Evolutionary conservation across 805 yeast genomes (phyloP), one percentile per base, ranked within the genome.

Genomic region (Myxozyma kluyveri): DNA sequence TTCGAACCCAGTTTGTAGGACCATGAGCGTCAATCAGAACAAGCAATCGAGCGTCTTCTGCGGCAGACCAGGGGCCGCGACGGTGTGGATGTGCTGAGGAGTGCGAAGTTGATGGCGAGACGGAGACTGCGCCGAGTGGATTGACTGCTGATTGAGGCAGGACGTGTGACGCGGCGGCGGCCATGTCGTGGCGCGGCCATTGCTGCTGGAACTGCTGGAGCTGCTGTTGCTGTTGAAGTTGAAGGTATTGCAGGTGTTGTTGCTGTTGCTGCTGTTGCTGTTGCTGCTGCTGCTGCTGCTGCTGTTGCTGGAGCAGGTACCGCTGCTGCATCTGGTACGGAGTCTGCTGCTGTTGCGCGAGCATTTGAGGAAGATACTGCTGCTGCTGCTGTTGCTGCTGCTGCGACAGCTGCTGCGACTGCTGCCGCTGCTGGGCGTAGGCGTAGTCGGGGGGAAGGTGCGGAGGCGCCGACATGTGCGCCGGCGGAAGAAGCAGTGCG

Each of bases 1-100:
- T 87, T 52, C 86, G 76, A 4, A 89, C 96, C 96, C 96, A 88
- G 66, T 87, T 87, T 36, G 86, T 77, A 7, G 95, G 88, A 3
- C 95, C 95, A 66, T 79, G 83, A 22, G 79, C 68, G 37, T 78
- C 71, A 36, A 88, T 86, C 22, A 88, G 74, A 21, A 83, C 85
- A 65, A 88, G 69, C 43, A 88, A 75, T 61, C 79, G 78, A 57
- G 77, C 78, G 68, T 88, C 96, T 63, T 88, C 96, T 23, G 82
- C 83, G 0, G 89, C 84, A 4, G 93, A 80, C 96, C 96, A 88
- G 0, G 96, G 95, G 0, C 96, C 96, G 42, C 60, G 52, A 14
- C 59, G 51, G 26, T 56, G 59, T 31, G 32, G 37, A 22, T 24
- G 45, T 4, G 45, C 4, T 17, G 39, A n/a, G 26, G 42, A 36